Conservation (phyloP, 176 grass and related monocot species). For the Musa beccarii region DNA sequence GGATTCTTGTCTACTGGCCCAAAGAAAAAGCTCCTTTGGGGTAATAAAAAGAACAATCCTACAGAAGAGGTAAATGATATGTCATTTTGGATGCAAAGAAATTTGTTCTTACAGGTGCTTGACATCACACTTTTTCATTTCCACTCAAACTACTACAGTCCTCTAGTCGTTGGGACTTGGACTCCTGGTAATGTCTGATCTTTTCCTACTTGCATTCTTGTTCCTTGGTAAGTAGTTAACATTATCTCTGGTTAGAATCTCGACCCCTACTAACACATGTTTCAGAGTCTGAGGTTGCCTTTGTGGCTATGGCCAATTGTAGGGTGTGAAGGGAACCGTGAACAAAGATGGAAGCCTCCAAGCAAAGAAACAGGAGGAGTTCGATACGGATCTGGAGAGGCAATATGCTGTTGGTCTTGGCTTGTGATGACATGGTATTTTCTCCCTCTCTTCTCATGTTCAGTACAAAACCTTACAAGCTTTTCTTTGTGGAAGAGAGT, state of each 20-base stretch:
- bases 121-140: constrained; percentile 4
- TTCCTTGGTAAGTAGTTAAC: neutral
- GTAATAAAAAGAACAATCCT: constrained; percentile 69
- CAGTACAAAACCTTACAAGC: neutral
- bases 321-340: constrained; percentile 67
- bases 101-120: neutral
- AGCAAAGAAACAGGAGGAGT: constrained; percentile 69
- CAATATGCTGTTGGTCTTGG: constrained; percentile 92
- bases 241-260: constrained; percentile 12
- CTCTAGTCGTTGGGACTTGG: constrained; percentile 59
- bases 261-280: constrained; percentile 56
- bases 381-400: constrained; percentile 89
- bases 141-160: constrained; percentile 28
- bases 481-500: neutral
- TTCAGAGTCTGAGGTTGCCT: constrained; percentile 99
- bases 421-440: constrained; percentile 34
- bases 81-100: neutral
- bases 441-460: neutral
- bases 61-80: constrained; percentile 45
- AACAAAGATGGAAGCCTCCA: constrained; percentile 36
- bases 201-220: neutral
- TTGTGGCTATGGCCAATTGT: constrained; percentile 77
- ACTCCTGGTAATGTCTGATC: constrained; percentile 75
- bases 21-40: constrained; percentile 97
- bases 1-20: constrained; percentile 59